Evolutionary conservation across 148 eudicot genomes (phyloP), one percentile per base, ranked within the genome.

Genomic region (Fagopyrum homotropicum): DNA sequence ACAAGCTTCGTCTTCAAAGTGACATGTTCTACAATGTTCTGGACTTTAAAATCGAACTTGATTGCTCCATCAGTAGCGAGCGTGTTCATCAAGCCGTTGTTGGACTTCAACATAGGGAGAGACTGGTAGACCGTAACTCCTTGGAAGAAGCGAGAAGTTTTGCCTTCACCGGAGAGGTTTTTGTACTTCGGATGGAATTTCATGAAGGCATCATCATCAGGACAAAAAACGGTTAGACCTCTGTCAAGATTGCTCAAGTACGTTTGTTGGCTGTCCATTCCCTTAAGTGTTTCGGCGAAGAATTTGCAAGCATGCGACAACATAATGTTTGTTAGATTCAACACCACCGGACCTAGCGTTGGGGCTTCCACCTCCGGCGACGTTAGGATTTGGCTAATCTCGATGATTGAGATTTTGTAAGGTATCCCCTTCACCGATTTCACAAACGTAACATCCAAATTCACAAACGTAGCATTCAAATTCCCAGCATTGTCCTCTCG

Each of bases 41-140:
- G 97, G 4, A 94, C 90, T 0, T 84, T 81, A 73, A 94, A 80
- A 22, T 76, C 89, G 83, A 55, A 95, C 75, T 92, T 92, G 6
- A 61, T 83, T 4, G 85, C 89, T 48, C 98, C 97, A 44, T 95
- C 96, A 5, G 98, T 95, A 0, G 98, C 98, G 14, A 95, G 52
- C 0, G 98, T 95, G 82, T 90, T 94, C 88, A 86, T 90, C 15
- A 49, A 9, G 1, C 98, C 98, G n/a, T 95, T 95, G 82, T 82
- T 92, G 7, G 93, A 85, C 50, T 87, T 90, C 78, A 95, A 51
- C 90, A 88, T 87, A 0, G 82, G 4, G 35, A 86, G 15, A 0
- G 97, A 89, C 5, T 92, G 48, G 75, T 95, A 95, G 16, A 89
- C 74, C 63, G 98, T 97, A 1, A 85, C 70, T 3, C 83, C 97